These are phyloP conservation scores for Pleomassaria siparia DNA, from an alignment of 2,329 filamentous ascomycete species.

Conservation along the genomic window DNA sequence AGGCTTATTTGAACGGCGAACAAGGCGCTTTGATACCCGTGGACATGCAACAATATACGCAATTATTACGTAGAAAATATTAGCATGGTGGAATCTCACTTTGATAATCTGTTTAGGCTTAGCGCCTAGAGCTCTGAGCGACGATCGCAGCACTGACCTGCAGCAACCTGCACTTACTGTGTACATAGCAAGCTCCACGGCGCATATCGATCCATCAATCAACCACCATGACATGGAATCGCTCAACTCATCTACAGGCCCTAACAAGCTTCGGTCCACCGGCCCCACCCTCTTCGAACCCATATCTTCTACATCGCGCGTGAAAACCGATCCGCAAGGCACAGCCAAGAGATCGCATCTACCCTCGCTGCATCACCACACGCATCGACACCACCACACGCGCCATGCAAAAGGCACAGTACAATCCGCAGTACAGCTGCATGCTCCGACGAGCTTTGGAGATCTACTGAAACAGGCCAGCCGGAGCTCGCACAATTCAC, in stretches of 20 bases:
- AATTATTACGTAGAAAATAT: background rate
- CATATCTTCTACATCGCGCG: slow-evolving; percentile 21
- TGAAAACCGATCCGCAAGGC: slow-evolving; percentile 26
- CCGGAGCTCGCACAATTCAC: slow-evolving; percentile 32
- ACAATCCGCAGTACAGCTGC: slow-evolving; percentile 48
- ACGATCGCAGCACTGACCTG: background rate
- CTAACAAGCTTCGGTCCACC: slow-evolving; percentile 15
- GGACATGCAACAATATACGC: background rate
- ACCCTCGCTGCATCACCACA: slow-evolving; percentile 30
- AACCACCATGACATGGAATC: slow-evolving; percentile 27
- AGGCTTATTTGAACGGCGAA: background rate
- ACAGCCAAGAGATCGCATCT: slow-evolving; percentile 31
- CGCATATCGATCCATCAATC: background rate
- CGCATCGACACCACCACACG: slow-evolving; percentile 23
- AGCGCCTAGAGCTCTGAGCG: background rate
- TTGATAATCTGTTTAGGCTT: background rate
- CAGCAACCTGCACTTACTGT: background rate
- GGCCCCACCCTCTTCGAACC: slow-evolving; percentile 28
- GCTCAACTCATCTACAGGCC: slow-evolving; percentile 2
- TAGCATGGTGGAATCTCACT: background rate
- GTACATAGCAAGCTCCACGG: background rate
- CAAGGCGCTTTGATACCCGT: background rate
- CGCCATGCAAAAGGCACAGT: slow-evolving; percentile 47
- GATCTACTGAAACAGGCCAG: slow-evolving; percentile 43
- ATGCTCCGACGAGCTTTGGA: slow-evolving; percentile 49